Base-by-base conservation (phyloP, 1,139 yeast genomes). In the Kodamaea derodonti region DNA sequence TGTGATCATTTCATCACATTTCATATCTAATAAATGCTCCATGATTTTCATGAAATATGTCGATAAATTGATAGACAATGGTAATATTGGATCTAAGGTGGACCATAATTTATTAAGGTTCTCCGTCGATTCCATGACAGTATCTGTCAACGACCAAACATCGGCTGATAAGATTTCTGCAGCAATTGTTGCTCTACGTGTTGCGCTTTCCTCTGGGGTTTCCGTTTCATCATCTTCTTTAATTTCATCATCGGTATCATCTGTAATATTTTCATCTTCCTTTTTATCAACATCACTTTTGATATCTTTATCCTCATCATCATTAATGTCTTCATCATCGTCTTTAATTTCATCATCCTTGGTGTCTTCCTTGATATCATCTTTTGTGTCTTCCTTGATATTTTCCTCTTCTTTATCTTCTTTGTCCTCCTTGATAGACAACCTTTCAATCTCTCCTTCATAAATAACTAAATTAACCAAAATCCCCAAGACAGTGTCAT, bases 101-200 rank as follows among this genome's bases (percentile, higher is more conserved):
- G 77, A 62, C 98, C 98, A 92, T 36, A 92, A 65, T 50, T 73
- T 78, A 41, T 77, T 76, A 43, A 94, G 60, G 33, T 85, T 69
- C 14, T 68, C 71, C 3, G 77, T 69, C 39, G 80, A 77, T 49
- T 85, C 94, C 83, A 92, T 83, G 33, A 92, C 81, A 1, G 95
- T 81, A 48, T 92, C 96, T 4, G 96, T 85, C 25, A 94, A 70
- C 4, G 95, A 84, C 97, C 97, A 92, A 6, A 88, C 94, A 53
- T 92, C 97, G 4, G 95, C 88, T 37, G 92, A 79, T 29, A 92
- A 68, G 29, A 92, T 83, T 54, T 94, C 98, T 1, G 96, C 86
- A 3, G 96, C 92, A 42, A 90, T 75, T 35, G 88, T 84, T 4
- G 96, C 94, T 49, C 87, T 72, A 45, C 90, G 72, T 13, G 76